Percentiles rank a stretch among this genome's conserved stretches.
Evolutionary conservation across 441 rosid genomes (phyloP).

Genomic region (Melastoma candidum): DNA sequence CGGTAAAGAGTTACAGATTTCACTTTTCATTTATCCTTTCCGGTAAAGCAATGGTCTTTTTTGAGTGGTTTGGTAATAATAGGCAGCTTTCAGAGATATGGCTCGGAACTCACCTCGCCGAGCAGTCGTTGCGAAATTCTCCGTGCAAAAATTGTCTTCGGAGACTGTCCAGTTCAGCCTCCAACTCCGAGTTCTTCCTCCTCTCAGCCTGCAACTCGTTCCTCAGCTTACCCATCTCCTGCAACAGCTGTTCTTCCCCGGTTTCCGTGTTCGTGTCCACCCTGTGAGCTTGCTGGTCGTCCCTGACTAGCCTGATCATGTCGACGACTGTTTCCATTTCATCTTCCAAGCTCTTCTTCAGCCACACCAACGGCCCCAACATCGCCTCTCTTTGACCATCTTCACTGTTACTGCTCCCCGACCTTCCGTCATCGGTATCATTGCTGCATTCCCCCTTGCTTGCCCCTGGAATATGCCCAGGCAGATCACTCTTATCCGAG

Average conservation of each 20-base stretch:
- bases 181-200: constrained; percentile 36
- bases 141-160: constrained; percentile 22
- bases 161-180: constrained; percentile 36
- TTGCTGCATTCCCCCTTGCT: background rate
- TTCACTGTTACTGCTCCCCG: background rate
- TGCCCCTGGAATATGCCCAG: background rate
- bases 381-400: constrained; percentile 27
- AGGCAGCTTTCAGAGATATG: constrained; percentile 7
- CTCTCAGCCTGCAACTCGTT: constrained; percentile 49
- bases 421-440: background rate
- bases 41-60: too few relatives aligned
- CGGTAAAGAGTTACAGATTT: too few relatives aligned
- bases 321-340: constrained; percentile 40
- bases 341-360: constrained; percentile 62
- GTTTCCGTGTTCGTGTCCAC: background rate
- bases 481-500: too few relatives aligned
- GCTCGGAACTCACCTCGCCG: background rate
- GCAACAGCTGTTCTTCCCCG: constrained; percentile 28
- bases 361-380: constrained; percentile 34
- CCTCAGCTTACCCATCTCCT: constrained; percentile 34
- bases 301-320: constrained; percentile 37
- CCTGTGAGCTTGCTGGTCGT: background rate
- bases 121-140: background rate
- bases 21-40: too few relatives aligned
- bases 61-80: background rate